Evolutionary conservation across 2,329 filamentous ascomycete species (phyloP).

Genomic region (Hypoxylon sp.): DNA sequence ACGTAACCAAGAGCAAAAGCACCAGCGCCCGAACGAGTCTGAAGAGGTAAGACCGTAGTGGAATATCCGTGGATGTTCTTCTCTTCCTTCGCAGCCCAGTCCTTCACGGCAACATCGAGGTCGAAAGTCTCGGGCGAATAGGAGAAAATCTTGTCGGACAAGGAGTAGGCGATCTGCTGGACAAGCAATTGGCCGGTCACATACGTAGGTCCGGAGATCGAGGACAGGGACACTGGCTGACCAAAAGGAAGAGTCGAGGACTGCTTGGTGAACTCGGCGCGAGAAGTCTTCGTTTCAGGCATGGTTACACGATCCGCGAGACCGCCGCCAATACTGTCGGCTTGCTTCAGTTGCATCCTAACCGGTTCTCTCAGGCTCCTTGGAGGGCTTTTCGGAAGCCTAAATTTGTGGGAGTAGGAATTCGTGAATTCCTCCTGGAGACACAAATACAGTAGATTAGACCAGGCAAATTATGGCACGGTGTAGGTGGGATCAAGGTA

Average conservation of each 20-base stretch:
- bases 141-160: conserved; percentile 97
- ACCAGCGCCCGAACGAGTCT: conserved; percentile 91
- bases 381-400: conserved; percentile 33
- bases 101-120: conserved; percentile 84
- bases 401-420: conserved; percentile 36
- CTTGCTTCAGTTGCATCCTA: conserved; percentile 57
- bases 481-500: conserved; percentile 14
- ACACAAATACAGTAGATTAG: conserved; percentile 39
- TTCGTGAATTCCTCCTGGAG: conserved; percentile 35
- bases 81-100: conserved; percentile 79
- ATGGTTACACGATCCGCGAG: conserved; percentile 53
- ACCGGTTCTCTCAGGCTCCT: conserved; percentile 30
- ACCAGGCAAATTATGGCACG: conserved; percentile 25
- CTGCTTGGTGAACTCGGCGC: conserved; percentile 58
- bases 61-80: conserved; percentile 86
- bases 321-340: conserved; percentile 56
- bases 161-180: conserved; percentile 94
- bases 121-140: conserved; percentile 96
- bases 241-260: conserved; percentile 72
- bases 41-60: conserved; percentile 83
- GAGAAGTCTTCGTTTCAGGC: conserved; percentile 52
- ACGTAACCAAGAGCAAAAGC: conserved; percentile 95
- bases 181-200: conserved; percentile 93
- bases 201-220: conserved; percentile 90
- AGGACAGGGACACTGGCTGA: conserved; percentile 67